Evolutionary conservation across 2,329 filamentous ascomycete genomes (phyloP).

Genomic region (Cordyceps pruinosa): DNA sequence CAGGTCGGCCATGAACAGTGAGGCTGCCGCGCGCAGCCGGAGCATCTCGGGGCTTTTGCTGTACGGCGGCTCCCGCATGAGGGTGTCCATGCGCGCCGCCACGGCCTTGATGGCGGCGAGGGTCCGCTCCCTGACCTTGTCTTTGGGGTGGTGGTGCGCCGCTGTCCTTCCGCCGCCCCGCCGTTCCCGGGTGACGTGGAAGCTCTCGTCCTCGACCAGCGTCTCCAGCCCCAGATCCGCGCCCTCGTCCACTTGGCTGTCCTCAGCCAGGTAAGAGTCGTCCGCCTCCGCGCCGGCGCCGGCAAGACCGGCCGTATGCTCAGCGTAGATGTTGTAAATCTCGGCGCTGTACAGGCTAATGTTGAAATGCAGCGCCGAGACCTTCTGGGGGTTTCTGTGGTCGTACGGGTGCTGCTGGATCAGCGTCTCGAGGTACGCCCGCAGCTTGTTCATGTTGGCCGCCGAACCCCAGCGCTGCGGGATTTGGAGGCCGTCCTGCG

Average conservation of each 20-base stretch:
- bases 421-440: slow-evolving; percentile 66
- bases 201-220: slow-evolving; percentile 9
- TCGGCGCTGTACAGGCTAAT: slow-evolving; percentile 74
- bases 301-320: slow-evolving; percentile 41
- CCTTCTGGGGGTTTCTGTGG: slow-evolving; percentile 47
- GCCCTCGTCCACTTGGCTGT: background rate
- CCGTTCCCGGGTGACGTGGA: slow-evolving; percentile 8
- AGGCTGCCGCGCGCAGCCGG: slow-evolving; percentile 64
- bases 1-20: slow-evolving; percentile 69
- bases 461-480: slow-evolving; percentile 36
- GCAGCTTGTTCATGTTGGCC: slow-evolving; percentile 39
- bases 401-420: slow-evolving; percentile 71
- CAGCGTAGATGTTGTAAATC: slow-evolving; percentile 65
- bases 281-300: slow-evolving; percentile 24
- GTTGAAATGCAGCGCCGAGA: slow-evolving; percentile 71
- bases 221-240: background rate
- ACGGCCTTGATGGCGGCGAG: slow-evolving; percentile 55
- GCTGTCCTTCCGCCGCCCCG: background rate
- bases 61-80: slow-evolving; percentile 65
- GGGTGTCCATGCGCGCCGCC: slow-evolving; percentile 60
- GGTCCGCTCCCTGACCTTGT: slow-evolving; percentile 42
- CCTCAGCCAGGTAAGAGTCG: background rate
- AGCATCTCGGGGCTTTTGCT: slow-evolving; percentile 60
- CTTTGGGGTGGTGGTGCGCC: slow-evolving; percentile 20
- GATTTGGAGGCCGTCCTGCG: background rate